Conservation (phyloP, 2,329 filamentous ascomycete genomes). For the Chrysosporium queenslandicum region DNA sequence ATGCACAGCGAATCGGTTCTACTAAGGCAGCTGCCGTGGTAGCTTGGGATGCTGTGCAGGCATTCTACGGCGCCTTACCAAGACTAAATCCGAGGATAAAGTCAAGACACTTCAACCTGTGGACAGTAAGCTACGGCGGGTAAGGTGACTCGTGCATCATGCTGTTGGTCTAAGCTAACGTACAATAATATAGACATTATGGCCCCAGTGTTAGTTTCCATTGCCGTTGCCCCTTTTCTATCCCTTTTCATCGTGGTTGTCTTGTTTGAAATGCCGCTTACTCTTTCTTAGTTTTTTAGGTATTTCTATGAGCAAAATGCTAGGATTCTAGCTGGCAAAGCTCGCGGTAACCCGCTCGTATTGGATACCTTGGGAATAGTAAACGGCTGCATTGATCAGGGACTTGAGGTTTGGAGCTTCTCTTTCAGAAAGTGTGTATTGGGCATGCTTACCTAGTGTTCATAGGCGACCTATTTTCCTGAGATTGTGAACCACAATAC, state of each 20-base stretch:
- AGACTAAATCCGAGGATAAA: not conserved
- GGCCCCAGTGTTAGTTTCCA: conserved; percentile 8
- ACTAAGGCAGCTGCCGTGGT: not conserved
- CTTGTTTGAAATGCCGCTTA: not conserved
- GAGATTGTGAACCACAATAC: conserved; percentile 43
- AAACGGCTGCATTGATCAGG: conserved; percentile 28
- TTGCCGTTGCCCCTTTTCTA: too few species aligned
- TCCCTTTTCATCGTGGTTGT: not conserved
- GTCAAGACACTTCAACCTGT: not conserved
- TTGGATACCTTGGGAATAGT: conserved; percentile 41
- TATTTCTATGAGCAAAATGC: not conserved
- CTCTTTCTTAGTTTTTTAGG: not conserved
- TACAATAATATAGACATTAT: conserved; percentile 3
- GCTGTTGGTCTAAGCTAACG: not conserved
- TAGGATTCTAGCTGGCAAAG: not conserved
- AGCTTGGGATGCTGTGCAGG: not conserved
- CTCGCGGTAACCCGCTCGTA: not conserved
- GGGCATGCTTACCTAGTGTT: not conserved
- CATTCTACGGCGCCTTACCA: not conserved
- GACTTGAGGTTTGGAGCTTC: conserved; percentile 22
- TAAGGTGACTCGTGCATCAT: not conserved
- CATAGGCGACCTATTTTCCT: conserved; percentile 35
- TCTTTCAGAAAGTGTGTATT: not conserved
- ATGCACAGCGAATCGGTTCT: not conserved
- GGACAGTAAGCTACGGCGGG: not conserved